phyloP scores from a whole-genome alignment of 2,329 filamentous ascomycete genomes.

The Nemania sp. region DNA sequence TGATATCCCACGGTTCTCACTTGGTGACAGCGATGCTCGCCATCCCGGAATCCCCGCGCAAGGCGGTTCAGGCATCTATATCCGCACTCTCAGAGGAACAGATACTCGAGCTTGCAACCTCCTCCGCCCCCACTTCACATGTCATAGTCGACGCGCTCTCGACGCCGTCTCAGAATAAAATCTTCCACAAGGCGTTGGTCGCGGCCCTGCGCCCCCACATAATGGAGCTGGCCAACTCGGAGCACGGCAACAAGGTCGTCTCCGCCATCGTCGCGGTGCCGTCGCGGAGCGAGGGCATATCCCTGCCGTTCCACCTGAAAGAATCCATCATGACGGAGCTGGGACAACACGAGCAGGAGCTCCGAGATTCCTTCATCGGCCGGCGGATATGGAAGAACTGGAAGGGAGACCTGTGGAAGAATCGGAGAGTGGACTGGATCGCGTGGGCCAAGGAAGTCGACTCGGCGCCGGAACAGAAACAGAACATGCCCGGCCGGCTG shows the following conservation, averaged over 20 bases:
- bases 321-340: conserved; percentile 58
- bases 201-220: conserved; percentile 52
- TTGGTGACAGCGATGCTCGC: conserved; percentile 79
- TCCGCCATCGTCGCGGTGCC: conserved; percentile 55
- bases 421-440: conserved; percentile 59
- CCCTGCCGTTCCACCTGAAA: conserved; percentile 62
- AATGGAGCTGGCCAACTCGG: conserved; percentile 53
- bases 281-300: conserved; percentile 52
- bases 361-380: conserved; percentile 59
- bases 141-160: conserved; percentile 57
- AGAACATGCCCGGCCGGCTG: conserved; percentile 17
- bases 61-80: conserved; percentile 75
- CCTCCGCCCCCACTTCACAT: conserved; percentile 54
- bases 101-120: conserved; percentile 67
- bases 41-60: conserved; percentile 69
- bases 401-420: conserved; percentile 63
- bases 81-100: conserved; percentile 60
- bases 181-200: conserved; percentile 61
- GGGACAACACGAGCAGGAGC: conserved; percentile 51
- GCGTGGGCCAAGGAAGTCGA: conserved; percentile 59
- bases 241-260: conserved; percentile 57
- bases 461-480: conserved; percentile 29
- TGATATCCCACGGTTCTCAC: conserved; percentile 74
- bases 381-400: conserved; percentile 61
- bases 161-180: conserved; percentile 52